Base-by-base conservation (phyloP, 75 land plant genomes). In the Sequoiadendron giganteum region DNA sequence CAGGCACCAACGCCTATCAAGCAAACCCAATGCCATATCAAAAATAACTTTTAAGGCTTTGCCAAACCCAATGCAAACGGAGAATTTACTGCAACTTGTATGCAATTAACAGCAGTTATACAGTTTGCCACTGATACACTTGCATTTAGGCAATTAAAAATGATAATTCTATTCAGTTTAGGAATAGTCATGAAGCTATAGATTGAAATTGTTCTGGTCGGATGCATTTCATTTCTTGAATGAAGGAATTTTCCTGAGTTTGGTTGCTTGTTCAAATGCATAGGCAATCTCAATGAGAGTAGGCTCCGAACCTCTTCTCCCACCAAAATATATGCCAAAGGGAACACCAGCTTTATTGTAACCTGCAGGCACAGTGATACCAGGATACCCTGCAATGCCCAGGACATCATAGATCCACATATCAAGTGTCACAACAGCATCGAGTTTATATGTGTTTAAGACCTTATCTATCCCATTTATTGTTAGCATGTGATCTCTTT, bases 381-480 rank as follows among this genome's bases (percentile, higher is more conserved):
- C 96, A 2, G 96, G 96, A 83, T 91, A 92, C 18, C 95, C 93
- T 52, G 92, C 93, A 76, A 94, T 90, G 43, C 91, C 95, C 65
- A 91, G 83, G n/a, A 92, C 88, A 43, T 77, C 4, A 10, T 58
- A 14, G n/a, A 52, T 83, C 42, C 65, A 70, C 2, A 68, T 0
- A 40, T 86, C 89, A 0, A 65, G 70, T 0, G 86, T 90, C 49
- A 93, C 94, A 16, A 93, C 34, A 25, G 94, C 95, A 86, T 94
- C 94, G 83, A 94, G 65, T 21, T 89, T 48, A 49, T 90, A 86
- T 15, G 88, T 89, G 61, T 79, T 25, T 84, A 94, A 88, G 78
- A 90, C 21, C 39, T 89, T 85, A 86, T 92, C 91, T 65, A 94
- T 82, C 25, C 94, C 92, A 54, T 92, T 73, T 34, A 45, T 18